Evolutionary conservation across 1,139 yeast species (phyloP), one percentile per base, ranked within the genome.

Genomic region (Geotrichum fermentans): DNA sequence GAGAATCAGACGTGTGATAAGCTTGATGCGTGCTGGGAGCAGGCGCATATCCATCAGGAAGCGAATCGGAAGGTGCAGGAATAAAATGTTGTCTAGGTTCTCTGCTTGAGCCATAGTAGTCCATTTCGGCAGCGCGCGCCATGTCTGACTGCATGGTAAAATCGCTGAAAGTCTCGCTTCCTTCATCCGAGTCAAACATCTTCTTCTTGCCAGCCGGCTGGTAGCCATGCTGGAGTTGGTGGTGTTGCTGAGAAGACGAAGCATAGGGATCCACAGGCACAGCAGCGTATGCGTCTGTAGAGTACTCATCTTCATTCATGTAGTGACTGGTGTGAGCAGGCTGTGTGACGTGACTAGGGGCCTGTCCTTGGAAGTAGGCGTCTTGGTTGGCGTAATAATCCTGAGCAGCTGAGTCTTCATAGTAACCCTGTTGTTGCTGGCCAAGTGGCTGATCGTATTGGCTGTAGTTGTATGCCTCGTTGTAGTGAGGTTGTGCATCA

Each of bases 81-180:
- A 59, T 51, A 55, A 64, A 66, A 28, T 57, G 50, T 36, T 52
- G 42, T 46, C 56, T 37, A 7, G 21, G 38, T 24, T 29, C 43
- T 50, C 66, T 69, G 39, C 59, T 61, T 50, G 66, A 66, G 45
- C 69, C 71, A 55, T 70, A 69, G 58, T 68, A 66, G 48, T 68
- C 73, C 61, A 58, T 59, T 24, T 65, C 70, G 35, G 68, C 65
- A 39, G 66, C 69, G 36, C 70, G 61, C 39, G 65, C 66, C 65
- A 62, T 63, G 52, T 68, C 73, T 29, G 74, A 70, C 29, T 73
- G 64, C 72, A 68, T 69, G 41, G 75, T 70, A 56, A 71, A 71
- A 57, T 71, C 75, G 42, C 70, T 63, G 54, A 70, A 72, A 8
- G 73, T 67, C 58, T 71, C 75, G 24, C 70, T 63, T 44, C 62